Evolutionary conservation across 2,329 filamentous ascomycete species (phyloP).

Genomic region (Clonostachys sp.): DNA sequence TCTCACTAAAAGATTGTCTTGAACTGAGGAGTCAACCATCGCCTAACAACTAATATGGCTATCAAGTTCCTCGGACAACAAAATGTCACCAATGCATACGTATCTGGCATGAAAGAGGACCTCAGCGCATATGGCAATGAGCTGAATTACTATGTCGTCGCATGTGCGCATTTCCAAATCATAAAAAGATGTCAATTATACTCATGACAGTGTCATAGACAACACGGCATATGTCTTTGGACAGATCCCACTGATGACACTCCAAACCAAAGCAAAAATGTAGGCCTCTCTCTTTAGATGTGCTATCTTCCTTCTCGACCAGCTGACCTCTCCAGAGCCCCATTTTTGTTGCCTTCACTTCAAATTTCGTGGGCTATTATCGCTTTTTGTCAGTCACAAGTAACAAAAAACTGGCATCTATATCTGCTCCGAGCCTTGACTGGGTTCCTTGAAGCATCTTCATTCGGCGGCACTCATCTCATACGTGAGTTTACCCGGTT

Average conservation of each 20-base stretch:
- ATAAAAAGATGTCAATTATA: not conserved
- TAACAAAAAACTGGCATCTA: slow-evolving; percentile 14
- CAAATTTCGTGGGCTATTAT: slow-evolving; percentile 15
- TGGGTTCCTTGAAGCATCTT: slow-evolving; percentile 14
- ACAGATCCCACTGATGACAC: slow-evolving; percentile 16
- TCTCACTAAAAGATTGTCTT: not conserved
- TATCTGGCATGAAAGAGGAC: slow-evolving; percentile 26
- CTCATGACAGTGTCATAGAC: slow-evolving; percentile 17
- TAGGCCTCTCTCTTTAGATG: slow-evolving; percentile 1
- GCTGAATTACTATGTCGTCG: slow-evolving; percentile 11
- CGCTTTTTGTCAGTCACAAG: slow-evolving; percentile 15
- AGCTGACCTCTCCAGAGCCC: slow-evolving; percentile 8
- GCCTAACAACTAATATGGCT: not conserved
- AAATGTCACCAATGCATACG: slow-evolving; percentile 27
- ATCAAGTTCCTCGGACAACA: slow-evolving; percentile 8
- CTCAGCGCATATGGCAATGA: slow-evolving; percentile 23
- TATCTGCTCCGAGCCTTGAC: slow-evolving; percentile 14
- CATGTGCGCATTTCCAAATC: slow-evolving; percentile 16
- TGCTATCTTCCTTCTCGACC: not conserved
- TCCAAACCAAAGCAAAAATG: slow-evolving; percentile 17
- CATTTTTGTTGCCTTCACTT: slow-evolving; percentile 12
- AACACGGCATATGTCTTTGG: slow-evolving; percentile 26
- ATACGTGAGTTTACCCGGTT: slow-evolving; percentile 13
- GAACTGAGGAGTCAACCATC: not conserved
- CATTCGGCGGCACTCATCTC: slow-evolving; percentile 18